Conservation (phyloP, 805 yeast genomes). For the Priceomyces haplophilus region DNA sequence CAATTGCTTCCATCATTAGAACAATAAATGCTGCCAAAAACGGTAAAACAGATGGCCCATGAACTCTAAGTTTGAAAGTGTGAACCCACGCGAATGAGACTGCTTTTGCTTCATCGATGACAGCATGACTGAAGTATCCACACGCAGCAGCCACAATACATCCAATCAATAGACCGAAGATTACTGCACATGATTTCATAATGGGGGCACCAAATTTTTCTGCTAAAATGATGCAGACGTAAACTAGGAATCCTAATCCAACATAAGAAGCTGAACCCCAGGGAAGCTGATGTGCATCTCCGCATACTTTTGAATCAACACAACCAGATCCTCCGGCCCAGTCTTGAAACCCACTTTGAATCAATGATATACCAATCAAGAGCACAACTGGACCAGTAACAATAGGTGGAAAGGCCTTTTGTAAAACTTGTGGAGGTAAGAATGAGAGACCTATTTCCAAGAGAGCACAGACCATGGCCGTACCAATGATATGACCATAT, state of each 20-base stretch:
- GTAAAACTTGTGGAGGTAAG: conserved; percentile 68
- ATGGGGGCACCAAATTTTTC: conserved; percentile 93
- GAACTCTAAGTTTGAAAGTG: conserved; percentile 71
- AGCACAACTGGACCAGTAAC: conserved; percentile 94
- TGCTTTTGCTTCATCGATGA: conserved; percentile 70
- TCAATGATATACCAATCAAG: conserved; percentile 70
- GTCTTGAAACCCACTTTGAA: conserved; percentile 72
- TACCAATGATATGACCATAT: conserved; percentile 81
- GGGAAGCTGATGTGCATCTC: conserved; percentile 48
- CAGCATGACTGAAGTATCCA: conserved; percentile 64
- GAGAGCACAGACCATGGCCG: conserved; percentile 75
- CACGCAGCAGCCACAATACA: conserved; percentile 91
- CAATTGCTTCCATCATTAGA: conserved; percentile 89
- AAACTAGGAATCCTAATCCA: conserved; percentile 85
- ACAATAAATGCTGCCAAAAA: conserved; percentile 79
- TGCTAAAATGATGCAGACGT: conserved; percentile 64
- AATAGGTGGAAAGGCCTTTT: conserved; percentile 77
- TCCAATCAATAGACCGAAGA: conserved; percentile 78
- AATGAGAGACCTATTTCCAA: conserved; percentile 72
- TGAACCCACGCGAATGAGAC: conserved; percentile 86
- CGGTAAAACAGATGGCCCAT: conserved; percentile 86
- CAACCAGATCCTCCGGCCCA: conserved; percentile 89
- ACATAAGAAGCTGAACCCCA: conserved; percentile 89
- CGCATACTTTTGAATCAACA: conserved; percentile 27
- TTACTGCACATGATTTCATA: conserved; percentile 92